A percentile compares a stretch with the other conserved stretches of the same genome.
These are phyloP conservation scores for Arthrobotrys sphaeroides DNA, from an alignment of 2,329 filamentous ascomycete species.

Conservation along the genomic window DNA sequence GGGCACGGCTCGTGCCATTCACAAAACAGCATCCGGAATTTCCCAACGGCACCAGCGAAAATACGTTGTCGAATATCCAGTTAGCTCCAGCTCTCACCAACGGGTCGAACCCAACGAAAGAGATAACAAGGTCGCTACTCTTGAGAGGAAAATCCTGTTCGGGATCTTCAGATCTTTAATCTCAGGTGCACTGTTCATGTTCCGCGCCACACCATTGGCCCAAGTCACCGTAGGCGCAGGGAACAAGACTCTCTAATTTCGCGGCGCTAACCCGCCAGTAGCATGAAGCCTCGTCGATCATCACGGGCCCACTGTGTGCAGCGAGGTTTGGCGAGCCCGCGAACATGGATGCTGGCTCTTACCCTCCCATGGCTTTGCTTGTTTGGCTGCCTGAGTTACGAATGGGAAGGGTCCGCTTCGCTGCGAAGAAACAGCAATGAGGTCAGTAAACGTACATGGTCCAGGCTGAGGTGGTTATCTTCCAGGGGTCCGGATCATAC, in stretches of 20 bases:
- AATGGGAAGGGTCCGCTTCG: constrained; percentile 6
- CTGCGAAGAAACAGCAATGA: constrained; percentile 19
- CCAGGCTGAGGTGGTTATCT: not conserved
- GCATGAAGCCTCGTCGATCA: constrained; percentile 36
- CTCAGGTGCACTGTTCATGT: constrained; percentile 1
- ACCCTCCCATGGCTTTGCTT: constrained; percentile 20
- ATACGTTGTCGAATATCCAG: not conserved
- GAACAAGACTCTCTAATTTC: constrained; percentile 49
- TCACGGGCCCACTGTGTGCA: constrained; percentile 26
- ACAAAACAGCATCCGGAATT: constrained; percentile 16
- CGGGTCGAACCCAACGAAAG: not conserved
- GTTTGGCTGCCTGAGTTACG: constrained; percentile 28
- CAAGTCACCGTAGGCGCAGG: constrained; percentile 35
- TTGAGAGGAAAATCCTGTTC: constrained; percentile 18
- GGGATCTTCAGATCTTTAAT: constrained; percentile 42
- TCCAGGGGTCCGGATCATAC: constrained; percentile 3
- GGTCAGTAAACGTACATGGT: constrained; percentile 28
- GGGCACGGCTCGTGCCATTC: constrained; percentile 1
- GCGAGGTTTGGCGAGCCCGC: constrained; percentile 22
- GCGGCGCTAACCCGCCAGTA: constrained; percentile 36
- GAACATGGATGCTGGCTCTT: constrained; percentile 12
- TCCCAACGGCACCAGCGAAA: constrained; percentile 29
- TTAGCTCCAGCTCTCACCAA: not conserved
- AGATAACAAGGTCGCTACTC: not conserved
- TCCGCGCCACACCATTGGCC: constrained; percentile 35